A percentile compares a stretch with the other conserved stretches of the same genome.
Evolutionary conservation across 495 filamentous ascomycete species (phyloP).

Genomic region (Penicillium daleae): DNA sequence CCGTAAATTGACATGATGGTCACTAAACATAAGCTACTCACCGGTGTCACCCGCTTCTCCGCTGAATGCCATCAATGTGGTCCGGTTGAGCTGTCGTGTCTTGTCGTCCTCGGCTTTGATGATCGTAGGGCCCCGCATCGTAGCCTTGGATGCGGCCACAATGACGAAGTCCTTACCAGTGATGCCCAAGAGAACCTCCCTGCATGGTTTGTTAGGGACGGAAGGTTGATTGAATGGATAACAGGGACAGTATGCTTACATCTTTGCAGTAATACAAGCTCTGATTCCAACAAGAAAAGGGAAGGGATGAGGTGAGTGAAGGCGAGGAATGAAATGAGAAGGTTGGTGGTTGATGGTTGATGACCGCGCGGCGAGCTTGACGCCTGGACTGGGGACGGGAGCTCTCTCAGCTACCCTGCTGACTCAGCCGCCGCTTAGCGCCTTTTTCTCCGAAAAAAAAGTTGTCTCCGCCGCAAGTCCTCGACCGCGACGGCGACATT

Average conservation of each 20-base stretch:
- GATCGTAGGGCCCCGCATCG: slow-evolving; percentile 94
- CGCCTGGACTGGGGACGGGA: slow-evolving; percentile 39
- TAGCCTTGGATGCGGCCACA: slow-evolving; percentile 94
- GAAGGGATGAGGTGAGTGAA: slow-evolving; percentile 20
- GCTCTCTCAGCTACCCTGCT: slow-evolving; percentile 41
- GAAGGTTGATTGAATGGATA: background rate
- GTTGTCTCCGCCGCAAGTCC: slow-evolving; percentile 31
- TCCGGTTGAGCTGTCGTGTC: slow-evolving; percentile 84
- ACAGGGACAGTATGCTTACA: slow-evolving; percentile 31
- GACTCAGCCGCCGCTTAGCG: slow-evolving; percentile 45
- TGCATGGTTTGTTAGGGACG: slow-evolving; percentile 42
- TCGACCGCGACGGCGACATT: slow-evolving; percentile 9
- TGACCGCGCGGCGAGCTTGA: slow-evolving; percentile 49
- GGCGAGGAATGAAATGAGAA: slow-evolving; percentile 14
- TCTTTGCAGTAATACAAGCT: slow-evolving; percentile 29
- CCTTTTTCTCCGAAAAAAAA: slow-evolving; percentile 50
- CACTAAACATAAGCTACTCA: slow-evolving; percentile 43
- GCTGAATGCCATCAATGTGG: slow-evolving; percentile 94
- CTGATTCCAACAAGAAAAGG: slow-evolving; percentile 14
- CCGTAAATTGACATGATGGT: background rate
- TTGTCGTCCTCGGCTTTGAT: slow-evolving; percentile 97
- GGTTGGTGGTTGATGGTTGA: slow-evolving; percentile 30
- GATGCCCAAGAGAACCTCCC: slow-evolving; percentile 98
- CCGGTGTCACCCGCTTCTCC: slow-evolving; percentile 97
- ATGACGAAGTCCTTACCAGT: slow-evolving; percentile 99